Base-by-base conservation (phyloP, 495 filamentous ascomycete genomes). In the Hyaloscypha hepaticicola region DNA sequence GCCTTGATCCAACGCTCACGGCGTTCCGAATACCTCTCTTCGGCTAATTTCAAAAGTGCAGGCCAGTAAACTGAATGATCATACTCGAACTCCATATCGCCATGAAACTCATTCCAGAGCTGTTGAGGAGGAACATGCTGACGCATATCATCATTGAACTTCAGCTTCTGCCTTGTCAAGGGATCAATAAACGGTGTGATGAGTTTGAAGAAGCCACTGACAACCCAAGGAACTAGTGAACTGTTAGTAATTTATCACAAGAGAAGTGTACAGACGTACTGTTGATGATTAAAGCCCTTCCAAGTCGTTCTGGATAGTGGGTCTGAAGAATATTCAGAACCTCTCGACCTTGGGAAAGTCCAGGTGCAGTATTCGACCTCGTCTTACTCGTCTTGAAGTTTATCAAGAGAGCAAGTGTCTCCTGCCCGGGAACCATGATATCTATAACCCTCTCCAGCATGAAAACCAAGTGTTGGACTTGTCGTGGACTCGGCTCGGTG, bases 181-280 rank as follows among this genome's bases (percentile, higher is more conserved):
- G 95, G 95, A 77, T 99, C 95, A 74, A 99, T 96, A 75, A 98
- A 98, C 28, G 94, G 93, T 22, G 85, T 90, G 77, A 99, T 93
- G 64, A 96, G 76, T 77, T 96, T 97, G 83, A 97, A 96, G 82
- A 99, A 99, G 26, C 86, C 88, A 74, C 81, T 85, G 58, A 97
- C 88, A 57, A 93, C 79, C 85, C 90, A 96, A 14, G 94, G 95
- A 56, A 96, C 90, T 93, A 68, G 62, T 21, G 48, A 25, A 27
- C n/a, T 50, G 52, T 58, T 51, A 69, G 64, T 31, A 58, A 22
- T n/a, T 50, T 38, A 31, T 55, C 22, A 49, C 5, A 24, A 27
- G 14, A 28, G 34, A 11, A 11, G 14, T 19, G 31, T 29, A 9
- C 26, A 26, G 16, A 33, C 25, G 58, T 75, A 93, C 91, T 82